phyloP scores from a whole-genome alignment of 192 early-diverging fungal species.

The Backusella liffmaniae region DNA sequence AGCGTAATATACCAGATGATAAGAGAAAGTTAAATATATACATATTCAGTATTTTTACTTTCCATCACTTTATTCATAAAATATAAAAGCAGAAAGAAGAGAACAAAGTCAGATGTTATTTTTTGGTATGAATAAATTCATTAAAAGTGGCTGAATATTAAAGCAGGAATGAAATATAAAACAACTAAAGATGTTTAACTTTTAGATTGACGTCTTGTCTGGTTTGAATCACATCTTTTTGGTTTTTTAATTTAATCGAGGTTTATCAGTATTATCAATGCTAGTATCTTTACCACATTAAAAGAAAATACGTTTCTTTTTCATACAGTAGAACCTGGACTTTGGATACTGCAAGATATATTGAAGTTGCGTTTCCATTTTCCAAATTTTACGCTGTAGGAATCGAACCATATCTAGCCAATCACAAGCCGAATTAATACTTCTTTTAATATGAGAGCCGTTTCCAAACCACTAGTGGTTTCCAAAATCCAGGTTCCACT shows the following conservation, averaged over 20 bases:
- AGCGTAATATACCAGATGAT: neutral
- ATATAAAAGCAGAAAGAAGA: neutral
- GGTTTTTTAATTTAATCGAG: neutral
- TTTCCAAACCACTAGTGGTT: too few relatives aligned
- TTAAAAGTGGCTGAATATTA: neutral
- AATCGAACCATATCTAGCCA: too few relatives aligned
- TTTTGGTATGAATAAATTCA: neutral
- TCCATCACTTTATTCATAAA: neutral
- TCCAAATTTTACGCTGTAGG: too few relatives aligned
- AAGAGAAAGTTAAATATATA: neutral
- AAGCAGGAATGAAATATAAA: slow-evolving; percentile 2
- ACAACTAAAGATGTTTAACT: neutral
- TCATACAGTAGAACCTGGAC: too few relatives aligned
- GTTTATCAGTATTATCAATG: neutral
- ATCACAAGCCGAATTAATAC: too few relatives aligned
- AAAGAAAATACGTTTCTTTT: neutral
- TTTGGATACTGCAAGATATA: too few relatives aligned
- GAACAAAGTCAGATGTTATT: neutral
- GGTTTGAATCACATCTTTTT: neutral
- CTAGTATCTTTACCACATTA: neutral
- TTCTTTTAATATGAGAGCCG: too few relatives aligned
- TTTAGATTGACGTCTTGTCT: neutral
- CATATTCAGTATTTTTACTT: neutral
- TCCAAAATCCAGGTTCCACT: too few relatives aligned
- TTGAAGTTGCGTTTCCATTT: too few relatives aligned